phyloP scores from a whole-genome alignment of 345 rosid genomes.

The Pistacia vera region DNA sequence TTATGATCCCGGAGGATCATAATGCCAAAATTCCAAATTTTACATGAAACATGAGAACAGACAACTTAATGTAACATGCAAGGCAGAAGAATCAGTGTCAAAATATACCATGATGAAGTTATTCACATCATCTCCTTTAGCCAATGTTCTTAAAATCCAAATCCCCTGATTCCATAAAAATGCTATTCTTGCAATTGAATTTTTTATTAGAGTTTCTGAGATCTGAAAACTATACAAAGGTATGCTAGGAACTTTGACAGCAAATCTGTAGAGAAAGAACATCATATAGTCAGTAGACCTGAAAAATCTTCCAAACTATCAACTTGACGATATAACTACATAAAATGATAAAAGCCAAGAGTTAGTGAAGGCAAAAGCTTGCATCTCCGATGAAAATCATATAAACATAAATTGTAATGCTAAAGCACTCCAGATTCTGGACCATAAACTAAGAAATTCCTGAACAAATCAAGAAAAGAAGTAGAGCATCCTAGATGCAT shows the following conservation, averaged over 20 bases:
- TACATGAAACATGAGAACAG: background rate
- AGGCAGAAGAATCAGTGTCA: background rate
- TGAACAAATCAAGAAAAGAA: constrained; percentile 1
- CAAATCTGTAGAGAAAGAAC: constrained; percentile 50
- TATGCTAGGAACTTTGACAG: constrained; percentile 47
- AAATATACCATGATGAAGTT: constrained; percentile 62
- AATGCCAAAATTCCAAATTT: background rate
- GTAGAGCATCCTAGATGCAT: background rate
- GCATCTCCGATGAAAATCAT: background rate
- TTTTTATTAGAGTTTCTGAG: constrained; percentile 46
- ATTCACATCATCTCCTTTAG: constrained; percentile 68
- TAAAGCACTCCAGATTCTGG: background rate
- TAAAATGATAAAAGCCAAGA: background rate
- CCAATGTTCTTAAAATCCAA: constrained; percentile 38
- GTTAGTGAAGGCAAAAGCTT: background rate
- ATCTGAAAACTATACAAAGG: constrained; percentile 57
- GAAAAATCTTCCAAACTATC: constrained; percentile 3
- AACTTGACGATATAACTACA: constrained; percentile 2
- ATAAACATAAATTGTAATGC: constrained; percentile 2
- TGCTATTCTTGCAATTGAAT: constrained; percentile 44
- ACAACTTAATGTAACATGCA: background rate
- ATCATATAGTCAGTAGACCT: constrained; percentile 10
- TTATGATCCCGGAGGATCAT: background rate
- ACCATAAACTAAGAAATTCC: background rate
- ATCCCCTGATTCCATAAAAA: constrained; percentile 60